These are phyloP conservation scores for Yamadazyma kitorensis DNA, from an alignment of 805 yeast species.

Conservation along the genomic window DNA sequence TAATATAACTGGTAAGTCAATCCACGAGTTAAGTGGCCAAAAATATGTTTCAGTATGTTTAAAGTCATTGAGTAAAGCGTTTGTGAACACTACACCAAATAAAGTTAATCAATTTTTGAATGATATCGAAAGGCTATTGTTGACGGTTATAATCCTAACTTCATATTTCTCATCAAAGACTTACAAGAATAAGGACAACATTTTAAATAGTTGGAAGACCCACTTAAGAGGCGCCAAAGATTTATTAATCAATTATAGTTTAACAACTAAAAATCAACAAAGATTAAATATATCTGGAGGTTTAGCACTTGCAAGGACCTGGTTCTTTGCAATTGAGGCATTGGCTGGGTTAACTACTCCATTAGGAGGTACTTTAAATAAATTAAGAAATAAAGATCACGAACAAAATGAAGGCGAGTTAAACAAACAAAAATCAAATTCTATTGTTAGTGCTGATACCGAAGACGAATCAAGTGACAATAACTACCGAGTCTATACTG, in stretches of 20 bases:
- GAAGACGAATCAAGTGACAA: constrained; percentile 10
- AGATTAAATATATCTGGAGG: constrained; percentile 32
- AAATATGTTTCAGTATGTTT: constrained; percentile 61
- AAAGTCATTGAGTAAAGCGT: constrained; percentile 47
- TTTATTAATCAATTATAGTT: constrained; percentile 47
- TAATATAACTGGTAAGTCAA: constrained; percentile 32
- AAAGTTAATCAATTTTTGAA: constrained; percentile 23
- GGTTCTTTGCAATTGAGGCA: constrained; percentile 57
- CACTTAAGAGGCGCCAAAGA: constrained; percentile 63
- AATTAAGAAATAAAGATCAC: background rate
- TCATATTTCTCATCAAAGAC: constrained; percentile 50
- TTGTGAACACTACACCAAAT: constrained; percentile 29
- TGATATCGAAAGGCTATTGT: constrained; percentile 61
- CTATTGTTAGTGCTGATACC: constrained; percentile 5
- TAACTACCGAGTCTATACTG: constrained; percentile 20
- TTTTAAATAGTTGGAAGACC: constrained; percentile 53
- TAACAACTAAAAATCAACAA: constrained; percentile 13
- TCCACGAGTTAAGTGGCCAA: constrained; percentile 51
- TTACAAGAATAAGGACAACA: constrained; percentile 15
- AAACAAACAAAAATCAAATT: constrained; percentile 21
- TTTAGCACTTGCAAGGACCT: constrained; percentile 50
- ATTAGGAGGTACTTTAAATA: constrained; percentile 48
- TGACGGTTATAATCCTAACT: constrained; percentile 62
- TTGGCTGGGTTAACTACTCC: constrained; percentile 52
- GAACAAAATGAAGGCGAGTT: constrained; percentile 29